Percentiles rank a stretch among this genome's conserved stretches.
phyloP scores from a whole-genome alignment of 345 rosid species.

The Bruguiera parviflora region DNA sequence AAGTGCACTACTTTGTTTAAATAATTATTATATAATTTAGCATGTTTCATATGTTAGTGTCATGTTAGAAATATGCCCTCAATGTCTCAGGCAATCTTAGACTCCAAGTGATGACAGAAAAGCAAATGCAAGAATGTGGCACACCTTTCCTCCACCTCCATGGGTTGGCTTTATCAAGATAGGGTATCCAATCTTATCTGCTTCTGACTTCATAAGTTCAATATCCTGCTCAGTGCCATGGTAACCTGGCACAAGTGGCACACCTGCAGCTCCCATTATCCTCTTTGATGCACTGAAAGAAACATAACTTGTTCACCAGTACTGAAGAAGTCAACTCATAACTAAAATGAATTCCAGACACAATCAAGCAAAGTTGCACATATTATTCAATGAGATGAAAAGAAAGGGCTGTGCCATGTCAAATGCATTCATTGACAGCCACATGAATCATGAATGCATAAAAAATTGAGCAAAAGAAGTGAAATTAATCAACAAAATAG shows the following conservation, averaged over 20 bases:
- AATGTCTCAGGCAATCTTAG: not conserved
- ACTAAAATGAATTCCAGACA: not conserved
- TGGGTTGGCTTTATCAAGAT: constrained; percentile 89
- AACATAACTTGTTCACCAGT: constrained; percentile 8
- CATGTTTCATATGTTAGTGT: not conserved
- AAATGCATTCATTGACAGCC: not conserved
- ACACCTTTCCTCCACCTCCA: constrained; percentile 96
- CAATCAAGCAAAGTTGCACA: not conserved
- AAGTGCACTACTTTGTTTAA: too few species aligned
- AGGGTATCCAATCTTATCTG: constrained; percentile 85
- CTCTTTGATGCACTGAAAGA: constrained; percentile 77
- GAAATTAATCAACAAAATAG: not conserved
- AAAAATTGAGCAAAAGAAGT: not conserved
- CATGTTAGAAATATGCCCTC: not conserved
- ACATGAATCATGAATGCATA: not conserved
- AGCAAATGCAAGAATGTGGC: constrained; percentile 3
- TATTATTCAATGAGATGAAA: not conserved
- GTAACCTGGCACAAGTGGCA: constrained; percentile 92
- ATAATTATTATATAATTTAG: not conserved
- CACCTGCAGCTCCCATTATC: constrained; percentile 99
- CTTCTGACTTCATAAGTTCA: constrained; percentile 75
- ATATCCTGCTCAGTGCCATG: constrained; percentile 87
- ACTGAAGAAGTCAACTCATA: constrained; percentile 1
- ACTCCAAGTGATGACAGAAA: not conserved
- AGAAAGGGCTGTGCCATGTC: not conserved